Evolutionary conservation across 129 eudicot genomes (phyloP), one percentile per base, ranked within the genome.

Genomic region (Lactuca sativa): DNA sequence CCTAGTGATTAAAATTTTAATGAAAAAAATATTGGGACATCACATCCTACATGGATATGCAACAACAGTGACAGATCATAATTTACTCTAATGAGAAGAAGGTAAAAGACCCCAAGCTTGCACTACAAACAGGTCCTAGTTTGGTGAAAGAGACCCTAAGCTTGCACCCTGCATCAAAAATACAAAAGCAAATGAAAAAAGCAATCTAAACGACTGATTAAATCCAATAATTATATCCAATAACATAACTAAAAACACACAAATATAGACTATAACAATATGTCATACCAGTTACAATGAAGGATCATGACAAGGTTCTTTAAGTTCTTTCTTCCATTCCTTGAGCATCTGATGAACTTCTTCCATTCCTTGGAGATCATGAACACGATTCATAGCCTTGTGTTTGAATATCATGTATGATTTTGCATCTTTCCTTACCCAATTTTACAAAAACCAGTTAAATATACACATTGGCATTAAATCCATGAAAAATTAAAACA

Each of bases 291-390:
- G 72, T 77, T 87, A 88, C 54, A 90, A 67, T 14, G 95, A 90
- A 59, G 91, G 72, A 10, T 91, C 89, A 56, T 91, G 95, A 12
- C 95, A 90, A 36, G 91, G 91, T 67, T 83, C 81, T 36, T 79
- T 85, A 52, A 90, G 95, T 64, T 87, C 97, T 56, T 87, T 66
- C 74, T 90, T 86, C 95, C 88, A 87, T 69, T 90, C 95, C 4
- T 86, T 82, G 21, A 90, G 86, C 91, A 90, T 87, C 86, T 85
- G 89, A 78, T 85, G 88, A 66, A 87, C 87, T 56, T 90, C 95
- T 87, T 62, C 85, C 95, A 77, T 90, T 87, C 78, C 95, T 71
- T 3, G 89, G 7, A 89, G 85, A 81, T 89, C 96, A 74, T 83
- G 92, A 49, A 89, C 96, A 5, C 96, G 85, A 58, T 86, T 89